Evolutionary conservation across 495 filamentous ascomycete species (phyloP).

Genomic region (Podospora pseudopauciseta): DNA sequence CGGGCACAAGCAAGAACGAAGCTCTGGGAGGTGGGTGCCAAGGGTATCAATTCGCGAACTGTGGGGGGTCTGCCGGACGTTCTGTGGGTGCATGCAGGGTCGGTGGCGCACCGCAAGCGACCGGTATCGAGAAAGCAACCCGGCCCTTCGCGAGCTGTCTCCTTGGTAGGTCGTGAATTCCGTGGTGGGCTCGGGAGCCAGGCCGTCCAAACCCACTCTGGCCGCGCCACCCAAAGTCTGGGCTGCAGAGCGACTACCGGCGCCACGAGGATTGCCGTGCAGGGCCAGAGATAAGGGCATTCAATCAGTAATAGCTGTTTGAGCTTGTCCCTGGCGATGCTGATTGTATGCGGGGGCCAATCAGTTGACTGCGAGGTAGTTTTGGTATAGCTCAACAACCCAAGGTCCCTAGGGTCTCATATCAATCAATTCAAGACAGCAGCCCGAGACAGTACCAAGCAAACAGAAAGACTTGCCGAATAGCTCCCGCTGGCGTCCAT

Average conservation of each 20-base stretch:
- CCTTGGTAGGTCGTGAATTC: background rate
- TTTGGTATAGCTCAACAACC: too few species aligned
- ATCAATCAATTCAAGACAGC: background rate
- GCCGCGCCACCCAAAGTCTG: conserved; percentile 3
- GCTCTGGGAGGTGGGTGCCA: conserved; percentile 4
- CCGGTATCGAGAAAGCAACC: background rate
- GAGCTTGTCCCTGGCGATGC: conserved; percentile 15
- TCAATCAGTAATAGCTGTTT: conserved; percentile 33
- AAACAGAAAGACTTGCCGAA: background rate
- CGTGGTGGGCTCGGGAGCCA: background rate
- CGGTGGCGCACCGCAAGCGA: background rate
- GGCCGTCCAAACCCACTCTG: background rate
- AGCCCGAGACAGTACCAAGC: background rate
- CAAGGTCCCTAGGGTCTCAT: too few species aligned
- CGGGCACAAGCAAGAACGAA: background rate
- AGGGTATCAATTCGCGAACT: background rate
- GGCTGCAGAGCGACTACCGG: conserved; percentile 23
- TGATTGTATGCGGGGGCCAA: conserved; percentile 10
- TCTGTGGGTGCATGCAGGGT: conserved; percentile 16
- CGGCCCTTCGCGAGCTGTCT: background rate
- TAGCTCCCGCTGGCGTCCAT: background rate
- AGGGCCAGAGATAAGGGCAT: conserved; percentile 31
- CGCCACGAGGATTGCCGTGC: conserved; percentile 28
- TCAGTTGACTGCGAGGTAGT: background rate
- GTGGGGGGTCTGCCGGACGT: background rate